Conservation (phyloP, 768 basidiomycete genomes). For the Xerocomus potaroensis region DNA sequence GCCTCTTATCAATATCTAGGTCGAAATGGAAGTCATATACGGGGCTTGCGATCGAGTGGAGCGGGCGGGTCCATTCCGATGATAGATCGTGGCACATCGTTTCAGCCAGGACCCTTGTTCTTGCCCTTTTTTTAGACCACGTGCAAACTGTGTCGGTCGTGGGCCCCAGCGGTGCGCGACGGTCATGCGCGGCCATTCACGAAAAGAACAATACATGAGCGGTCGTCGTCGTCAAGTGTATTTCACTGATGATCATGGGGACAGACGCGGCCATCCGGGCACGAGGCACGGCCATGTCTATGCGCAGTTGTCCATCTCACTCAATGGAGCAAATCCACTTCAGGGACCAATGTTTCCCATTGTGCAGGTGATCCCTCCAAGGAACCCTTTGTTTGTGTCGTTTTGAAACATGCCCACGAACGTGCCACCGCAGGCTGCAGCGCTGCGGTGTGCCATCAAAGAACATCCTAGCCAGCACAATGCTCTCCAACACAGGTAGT, state of each 20-base stretch:
- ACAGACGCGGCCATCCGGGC: too few relatives aligned
- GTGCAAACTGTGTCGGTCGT: too few relatives aligned
- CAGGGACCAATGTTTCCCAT: conserved; percentile 1
- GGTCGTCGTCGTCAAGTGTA: neutral
- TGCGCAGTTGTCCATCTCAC: conserved; percentile 3
- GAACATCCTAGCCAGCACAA: too few relatives aligned
- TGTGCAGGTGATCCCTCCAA: conserved; percentile 2
- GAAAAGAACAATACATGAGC: too few relatives aligned
- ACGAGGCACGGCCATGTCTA: conserved; percentile 9
- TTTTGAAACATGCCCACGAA: neutral
- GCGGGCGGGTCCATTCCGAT: neutral
- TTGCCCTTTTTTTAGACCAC: neutral
- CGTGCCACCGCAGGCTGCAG: too few relatives aligned
- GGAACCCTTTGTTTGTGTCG: too few relatives aligned
- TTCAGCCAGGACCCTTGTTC: too few relatives aligned
- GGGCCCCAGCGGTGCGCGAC: conserved; percentile 2
- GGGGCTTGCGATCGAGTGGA: neutral
- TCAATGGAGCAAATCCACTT: neutral
- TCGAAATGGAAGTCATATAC: conserved; percentile 8
- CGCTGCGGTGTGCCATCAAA: too few relatives aligned
- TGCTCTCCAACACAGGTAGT: too few relatives aligned
- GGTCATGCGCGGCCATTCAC: conserved; percentile 2
- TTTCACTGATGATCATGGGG: too few relatives aligned
- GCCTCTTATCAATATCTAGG: too few relatives aligned
- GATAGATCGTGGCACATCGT: neutral